Conservation (phyloP, 1,284 basidiomycete genomes). For the Fomitopsis schrenkii region DNA sequence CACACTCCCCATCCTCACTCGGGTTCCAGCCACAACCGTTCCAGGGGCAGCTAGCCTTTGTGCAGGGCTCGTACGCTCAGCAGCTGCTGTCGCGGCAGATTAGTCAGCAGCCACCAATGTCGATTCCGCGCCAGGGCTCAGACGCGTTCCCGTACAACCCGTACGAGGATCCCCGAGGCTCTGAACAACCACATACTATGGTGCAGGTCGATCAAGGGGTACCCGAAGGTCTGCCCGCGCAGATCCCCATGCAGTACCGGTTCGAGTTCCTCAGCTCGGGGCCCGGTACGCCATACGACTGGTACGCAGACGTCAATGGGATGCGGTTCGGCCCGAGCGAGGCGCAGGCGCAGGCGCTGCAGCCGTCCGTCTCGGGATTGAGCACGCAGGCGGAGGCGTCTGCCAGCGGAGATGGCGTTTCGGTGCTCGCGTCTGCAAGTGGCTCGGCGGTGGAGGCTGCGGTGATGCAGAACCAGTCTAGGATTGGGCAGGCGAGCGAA, state of each 20-base stretch:
- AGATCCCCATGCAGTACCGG: constrained; percentile 30
- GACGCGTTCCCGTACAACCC: constrained; percentile 1
- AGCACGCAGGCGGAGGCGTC: not conserved
- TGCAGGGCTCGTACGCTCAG: constrained; percentile 17
- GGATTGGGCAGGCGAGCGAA: not conserved
- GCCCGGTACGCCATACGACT: constrained; percentile 38
- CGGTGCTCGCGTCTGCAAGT: not conserved
- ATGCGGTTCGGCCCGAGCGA: constrained; percentile 1
- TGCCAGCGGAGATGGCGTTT: not conserved
- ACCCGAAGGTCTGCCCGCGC: constrained; percentile 15
- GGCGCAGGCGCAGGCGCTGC: constrained; percentile 4
- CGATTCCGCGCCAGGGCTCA: constrained; percentile 1
- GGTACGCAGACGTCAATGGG: constrained; percentile 21
- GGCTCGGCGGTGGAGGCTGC: not conserved
- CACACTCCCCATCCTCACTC: constrained; percentile 18
- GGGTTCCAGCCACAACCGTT: constrained; percentile 10
- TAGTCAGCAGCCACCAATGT: not conserved
- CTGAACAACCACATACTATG: not conserved
- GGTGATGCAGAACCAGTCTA: constrained; percentile 6
- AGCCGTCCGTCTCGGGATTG: constrained; percentile 5
- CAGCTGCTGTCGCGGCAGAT: constrained; percentile 13
- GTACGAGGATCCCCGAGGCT: not conserved
- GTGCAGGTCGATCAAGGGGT: not conserved
- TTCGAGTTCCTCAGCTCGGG: constrained; percentile 34
- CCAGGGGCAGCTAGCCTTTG: constrained; percentile 5